A percentile compares a stretch with the other conserved stretches of the same genome.
Evolutionary conservation across 805 yeast genomes (phyloP).

Genomic region (Nakazawaea populi): DNA sequence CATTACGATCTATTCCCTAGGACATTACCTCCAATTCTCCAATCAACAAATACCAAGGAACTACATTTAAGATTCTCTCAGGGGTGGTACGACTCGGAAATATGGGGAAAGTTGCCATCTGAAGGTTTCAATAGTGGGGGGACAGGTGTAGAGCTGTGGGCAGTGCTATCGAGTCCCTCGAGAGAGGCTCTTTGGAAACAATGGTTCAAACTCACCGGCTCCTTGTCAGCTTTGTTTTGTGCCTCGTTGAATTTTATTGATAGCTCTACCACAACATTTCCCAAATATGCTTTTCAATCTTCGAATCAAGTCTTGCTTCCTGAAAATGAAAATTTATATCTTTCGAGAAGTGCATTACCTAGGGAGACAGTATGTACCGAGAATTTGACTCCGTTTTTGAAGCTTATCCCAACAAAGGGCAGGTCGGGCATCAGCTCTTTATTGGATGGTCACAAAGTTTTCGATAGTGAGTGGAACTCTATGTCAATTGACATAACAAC

Average conservation of each 20-base stretch:
- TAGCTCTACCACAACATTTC: conserved; percentile 67
- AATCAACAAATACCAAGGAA: conserved; percentile 60
- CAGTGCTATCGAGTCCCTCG: conserved; percentile 62
- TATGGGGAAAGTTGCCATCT: conserved; percentile 79
- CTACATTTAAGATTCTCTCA: conserved; percentile 83
- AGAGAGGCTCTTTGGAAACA: conserved; percentile 48
- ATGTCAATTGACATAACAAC: conserved; percentile 81
- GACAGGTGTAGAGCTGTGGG: conserved; percentile 93
- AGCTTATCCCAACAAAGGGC: conserved; percentile 87
- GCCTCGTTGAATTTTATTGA: conserved; percentile 91
- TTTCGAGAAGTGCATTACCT: conserved; percentile 83
- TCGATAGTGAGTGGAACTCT: conserved; percentile 91
- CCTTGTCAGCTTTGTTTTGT: conserved; percentile 87
- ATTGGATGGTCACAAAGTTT: conserved; percentile 84
- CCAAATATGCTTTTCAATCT: conserved; percentile 36
- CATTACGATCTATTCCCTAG: conserved; percentile 76
- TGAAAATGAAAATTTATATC: conserved; percentile 35
- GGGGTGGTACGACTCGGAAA: conserved; percentile 91
- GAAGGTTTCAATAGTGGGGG: conserved; percentile 80
- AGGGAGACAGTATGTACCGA: conserved; percentile 96
- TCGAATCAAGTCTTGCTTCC: conserved; percentile 20
- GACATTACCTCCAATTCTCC: conserved; percentile 70
- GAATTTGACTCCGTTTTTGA: conserved; percentile 88
- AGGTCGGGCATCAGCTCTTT: conserved; percentile 81
- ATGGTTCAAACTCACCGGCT: conserved; percentile 72